Evolutionary conservation across 2,329 filamentous ascomycete species (phyloP).

Genomic region (Pseudocercospora macadamiae): DNA sequence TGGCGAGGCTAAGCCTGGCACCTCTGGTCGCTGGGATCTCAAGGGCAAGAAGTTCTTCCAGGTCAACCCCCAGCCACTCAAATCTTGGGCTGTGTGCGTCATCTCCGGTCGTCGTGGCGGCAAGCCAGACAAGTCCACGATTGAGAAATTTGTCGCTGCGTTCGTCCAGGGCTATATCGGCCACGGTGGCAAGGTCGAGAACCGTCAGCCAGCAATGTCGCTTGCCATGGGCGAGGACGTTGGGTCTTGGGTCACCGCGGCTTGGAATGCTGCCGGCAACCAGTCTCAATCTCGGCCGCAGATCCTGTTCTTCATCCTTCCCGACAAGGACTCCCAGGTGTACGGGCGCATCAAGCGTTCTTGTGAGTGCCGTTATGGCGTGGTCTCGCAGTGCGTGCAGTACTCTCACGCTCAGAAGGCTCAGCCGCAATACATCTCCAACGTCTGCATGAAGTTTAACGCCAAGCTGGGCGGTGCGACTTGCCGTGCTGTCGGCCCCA

Average conservation of each 20-base stretch:
- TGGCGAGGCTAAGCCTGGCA: constrained; percentile 61
- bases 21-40: constrained; percentile 82
- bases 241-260: constrained; percentile 35
- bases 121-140: constrained; percentile 46
- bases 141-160: constrained; percentile 59
- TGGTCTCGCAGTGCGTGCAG: constrained; percentile 82
- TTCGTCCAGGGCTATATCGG: constrained; percentile 64
- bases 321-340: constrained; percentile 67
- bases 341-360: constrained; percentile 91
- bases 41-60: constrained; percentile 76
- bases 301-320: constrained; percentile 78
- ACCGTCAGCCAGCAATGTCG: constrained; percentile 48
- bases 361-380: constrained; percentile 81
- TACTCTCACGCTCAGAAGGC: constrained; percentile 68
- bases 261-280: constrained; percentile 60
- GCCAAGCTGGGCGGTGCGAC: constrained; percentile 89
- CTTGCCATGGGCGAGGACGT: constrained; percentile 40
- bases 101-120: constrained; percentile 60
- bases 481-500: constrained; percentile 50
- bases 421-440: constrained; percentile 83
- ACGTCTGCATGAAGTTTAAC: constrained; percentile 96
- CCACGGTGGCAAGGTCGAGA: constrained; percentile 63
- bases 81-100: constrained; percentile 74
- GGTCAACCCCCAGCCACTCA: constrained; percentile 61
- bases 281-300: constrained; percentile 64